Percentiles rank a stretch among this genome's conserved stretches.
Conservation (phyloP, 2,329 filamentous ascomycete species). For the Trichoderma atrobrunneum region DNA sequence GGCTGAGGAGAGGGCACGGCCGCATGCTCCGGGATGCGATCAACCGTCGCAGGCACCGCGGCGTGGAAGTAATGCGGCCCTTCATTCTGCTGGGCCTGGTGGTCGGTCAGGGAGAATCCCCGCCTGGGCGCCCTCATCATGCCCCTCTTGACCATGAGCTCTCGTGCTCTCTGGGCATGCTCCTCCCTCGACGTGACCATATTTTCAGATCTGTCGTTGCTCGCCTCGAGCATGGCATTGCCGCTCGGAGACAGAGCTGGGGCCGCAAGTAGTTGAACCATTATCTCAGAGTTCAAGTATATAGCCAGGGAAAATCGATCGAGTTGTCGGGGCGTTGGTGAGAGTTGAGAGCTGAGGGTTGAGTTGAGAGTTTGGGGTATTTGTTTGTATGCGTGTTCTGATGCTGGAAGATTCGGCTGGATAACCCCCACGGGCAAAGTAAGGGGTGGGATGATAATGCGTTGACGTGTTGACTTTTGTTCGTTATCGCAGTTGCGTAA, state of each 20-base stretch:
- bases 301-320: background rate
- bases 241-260: slow-evolving; percentile 29
- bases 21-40: slow-evolving; percentile 36
- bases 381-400: background rate
- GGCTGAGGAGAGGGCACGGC: slow-evolving; percentile 21
- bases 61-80: slow-evolving; percentile 25
- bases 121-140: slow-evolving; percentile 42
- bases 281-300: slow-evolving; percentile 21
- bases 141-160: slow-evolving; percentile 37
- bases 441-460: background rate
- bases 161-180: slow-evolving; percentile 38
- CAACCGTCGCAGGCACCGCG: slow-evolving; percentile 14
- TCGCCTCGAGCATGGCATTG: slow-evolving; percentile 25
- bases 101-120: slow-evolving; percentile 48
- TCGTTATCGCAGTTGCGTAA: slow-evolving; percentile 11
- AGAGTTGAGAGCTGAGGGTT: no score
- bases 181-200: slow-evolving; percentile 41
- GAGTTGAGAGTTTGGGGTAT: no score
- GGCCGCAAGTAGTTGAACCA: slow-evolving; percentile 35
- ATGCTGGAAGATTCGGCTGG: background rate
- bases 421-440: background rate
- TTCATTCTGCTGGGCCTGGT: slow-evolving; percentile 35
- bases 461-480: slow-evolving; percentile 1
- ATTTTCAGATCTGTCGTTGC: slow-evolving; percentile 19
- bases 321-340: background rate